Percentiles rank a stretch among this genome's conserved stretches.
Evolutionary conservation across 2,329 filamentous ascomycete genomes (phyloP).

Genomic region (Paracoccidioides lutzii): DNA sequence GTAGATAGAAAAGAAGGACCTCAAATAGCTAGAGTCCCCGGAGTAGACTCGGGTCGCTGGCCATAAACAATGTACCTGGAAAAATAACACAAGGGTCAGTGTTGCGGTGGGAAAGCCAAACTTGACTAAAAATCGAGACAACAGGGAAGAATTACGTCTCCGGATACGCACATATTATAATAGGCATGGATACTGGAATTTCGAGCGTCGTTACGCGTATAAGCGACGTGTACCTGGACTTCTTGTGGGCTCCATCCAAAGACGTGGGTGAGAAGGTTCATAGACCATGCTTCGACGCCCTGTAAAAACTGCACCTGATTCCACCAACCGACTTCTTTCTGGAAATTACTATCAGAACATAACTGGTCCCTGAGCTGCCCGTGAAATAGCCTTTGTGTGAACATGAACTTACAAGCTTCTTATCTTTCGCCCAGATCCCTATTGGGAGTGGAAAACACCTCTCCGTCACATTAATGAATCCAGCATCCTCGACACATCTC

Average conservation of each 20-base stretch:
- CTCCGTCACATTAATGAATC: slow-evolving; percentile 8
- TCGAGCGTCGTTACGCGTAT: not conserved
- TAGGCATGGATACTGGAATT: slow-evolving; percentile 1
- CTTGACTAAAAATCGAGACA: not conserved
- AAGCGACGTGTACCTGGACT: not conserved
- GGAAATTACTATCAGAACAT: not conserved
- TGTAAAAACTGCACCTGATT: slow-evolving; percentile 8
- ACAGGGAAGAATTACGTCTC: too few species aligned
- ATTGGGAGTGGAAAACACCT: slow-evolving; percentile 6
- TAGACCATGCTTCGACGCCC: slow-evolving; percentile 12
- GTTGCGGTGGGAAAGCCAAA: not conserved
- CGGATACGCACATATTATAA: not conserved
- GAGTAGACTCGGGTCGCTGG: not conserved
- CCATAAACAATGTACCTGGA: slow-evolving; percentile 1
- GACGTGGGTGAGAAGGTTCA: slow-evolving; percentile 9
- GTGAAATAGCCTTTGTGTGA: not conserved
- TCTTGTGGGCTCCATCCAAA: slow-evolving; percentile 11
- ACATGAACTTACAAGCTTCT: slow-evolving; percentile 1
- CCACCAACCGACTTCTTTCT: slow-evolving; percentile 14
- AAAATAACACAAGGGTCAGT: not conserved
- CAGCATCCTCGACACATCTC: slow-evolving; percentile 7
- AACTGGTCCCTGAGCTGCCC: too few species aligned
- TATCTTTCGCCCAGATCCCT: slow-evolving; percentile 9
- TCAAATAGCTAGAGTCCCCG: not conserved
- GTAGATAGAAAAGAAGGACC: not conserved